A percentile compares a stretch with the other conserved stretches of the same genome.
These are phyloP conservation scores for Blastocystis sp. DNA, from an alignment of 352 stramenopile species.

Conservation along the genomic window DNA sequence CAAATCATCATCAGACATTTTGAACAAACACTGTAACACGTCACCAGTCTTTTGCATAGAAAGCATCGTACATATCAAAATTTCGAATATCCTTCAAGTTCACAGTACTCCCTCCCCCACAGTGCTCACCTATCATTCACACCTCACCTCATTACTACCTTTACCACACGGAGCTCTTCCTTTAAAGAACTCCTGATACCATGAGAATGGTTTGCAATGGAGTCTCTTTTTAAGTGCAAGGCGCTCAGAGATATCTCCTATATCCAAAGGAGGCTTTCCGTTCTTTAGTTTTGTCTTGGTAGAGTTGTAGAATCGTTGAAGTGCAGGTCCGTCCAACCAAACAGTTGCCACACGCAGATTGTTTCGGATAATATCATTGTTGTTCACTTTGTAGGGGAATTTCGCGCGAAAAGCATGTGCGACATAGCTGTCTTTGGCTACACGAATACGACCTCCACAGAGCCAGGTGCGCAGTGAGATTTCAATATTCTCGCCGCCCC, in stretches of 20 bases:
- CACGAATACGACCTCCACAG: constrained; percentile 40
- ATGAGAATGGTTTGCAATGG: constrained; percentile 42
- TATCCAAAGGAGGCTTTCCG: constrained; percentile 1
- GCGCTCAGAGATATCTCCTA: constrained; percentile 35
- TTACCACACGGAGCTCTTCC: constrained; percentile 16
- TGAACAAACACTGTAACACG: neutral
- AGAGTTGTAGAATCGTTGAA: neutral
- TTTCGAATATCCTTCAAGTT: neutral
- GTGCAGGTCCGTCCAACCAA: neutral
- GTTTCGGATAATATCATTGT: constrained; percentile 6
- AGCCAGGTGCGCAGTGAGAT: constrained; percentile 55
- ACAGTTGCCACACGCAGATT: constrained; percentile 29
- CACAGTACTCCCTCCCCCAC: neutral
- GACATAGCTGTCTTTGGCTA: constrained; percentile 47
- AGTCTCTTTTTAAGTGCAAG: constrained; percentile 49
- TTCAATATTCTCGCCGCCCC: constrained; percentile 47
- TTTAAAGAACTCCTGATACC: constrained; percentile 52
- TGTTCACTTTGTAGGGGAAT: constrained; percentile 57
- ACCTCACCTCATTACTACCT: neutral
- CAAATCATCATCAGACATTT: neutral
- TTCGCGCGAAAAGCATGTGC: neutral
- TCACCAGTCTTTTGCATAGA: constrained; percentile 35
- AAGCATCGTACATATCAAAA: neutral
- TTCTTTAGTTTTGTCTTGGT: neutral
- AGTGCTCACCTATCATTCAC: constrained; percentile 7